phyloP scores from a whole-genome alignment of 352 stramenopile genomes.

The Sclerospora graminicola region DNA sequence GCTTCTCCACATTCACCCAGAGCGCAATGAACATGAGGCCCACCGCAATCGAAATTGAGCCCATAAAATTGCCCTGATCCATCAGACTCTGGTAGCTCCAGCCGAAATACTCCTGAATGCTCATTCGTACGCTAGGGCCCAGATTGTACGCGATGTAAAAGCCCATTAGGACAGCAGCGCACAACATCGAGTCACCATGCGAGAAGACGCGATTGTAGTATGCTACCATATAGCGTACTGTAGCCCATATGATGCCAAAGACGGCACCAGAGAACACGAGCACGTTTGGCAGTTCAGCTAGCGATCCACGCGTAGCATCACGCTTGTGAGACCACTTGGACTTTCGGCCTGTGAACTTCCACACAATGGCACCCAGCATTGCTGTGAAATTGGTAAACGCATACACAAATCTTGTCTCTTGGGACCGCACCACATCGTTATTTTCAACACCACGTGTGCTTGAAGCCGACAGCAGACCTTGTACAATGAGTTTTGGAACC shows the following conservation, averaged over 20 bases:
- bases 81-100: constrained; percentile 85
- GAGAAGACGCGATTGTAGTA: constrained; percentile 70
- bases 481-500: constrained; percentile 68
- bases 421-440: constrained; percentile 68
- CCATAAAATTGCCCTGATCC: constrained; percentile 84
- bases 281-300: constrained; percentile 74
- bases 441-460: constrained; percentile 73
- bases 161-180: constrained; percentile 56
- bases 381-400: constrained; percentile 73
- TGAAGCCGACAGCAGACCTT: constrained; percentile 60
- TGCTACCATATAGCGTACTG: constrained; percentile 68
- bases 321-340: constrained; percentile 60
- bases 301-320: constrained; percentile 45
- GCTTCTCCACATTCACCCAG: constrained; percentile 77
- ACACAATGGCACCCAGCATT: constrained; percentile 66
- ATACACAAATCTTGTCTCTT: constrained; percentile 76
- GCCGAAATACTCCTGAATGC: constrained; percentile 81
- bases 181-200: constrained; percentile 68
- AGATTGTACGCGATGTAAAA: constrained; percentile 72
- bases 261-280: constrained; percentile 67
- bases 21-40: constrained; percentile 77
- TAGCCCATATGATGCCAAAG: constrained; percentile 67
- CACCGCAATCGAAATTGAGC: constrained; percentile 66
- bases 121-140: constrained; percentile 74
- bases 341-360: constrained; percentile 74